phyloP scores from a whole-genome alignment of 441 rosid genomes.

The Bruguiera hainesii region DNA sequence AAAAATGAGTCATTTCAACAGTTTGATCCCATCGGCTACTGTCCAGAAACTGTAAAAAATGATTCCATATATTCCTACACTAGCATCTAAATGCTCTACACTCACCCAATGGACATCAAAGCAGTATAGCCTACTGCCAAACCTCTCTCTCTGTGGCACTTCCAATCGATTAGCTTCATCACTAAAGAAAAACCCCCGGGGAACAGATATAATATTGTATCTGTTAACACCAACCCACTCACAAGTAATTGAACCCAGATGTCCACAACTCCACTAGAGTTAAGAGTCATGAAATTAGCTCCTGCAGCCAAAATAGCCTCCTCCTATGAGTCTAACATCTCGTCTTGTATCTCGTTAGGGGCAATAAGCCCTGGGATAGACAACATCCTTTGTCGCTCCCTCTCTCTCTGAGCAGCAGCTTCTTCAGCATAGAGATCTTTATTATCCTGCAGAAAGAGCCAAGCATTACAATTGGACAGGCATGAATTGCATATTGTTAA shows the following conservation, averaged over 20 bases:
- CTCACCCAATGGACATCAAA: slow-evolving; percentile 24
- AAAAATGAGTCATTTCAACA: slow-evolving; percentile 43
- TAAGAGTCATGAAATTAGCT: slow-evolving; percentile 33
- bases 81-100: slow-evolving; percentile 54
- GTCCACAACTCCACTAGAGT: slow-evolving; percentile 25
- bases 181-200: slow-evolving; percentile 17
- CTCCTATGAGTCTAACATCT: slow-evolving; percentile 87
- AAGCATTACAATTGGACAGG: background rate
- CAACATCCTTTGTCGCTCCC: slow-evolving; percentile 94
- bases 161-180: slow-evolving; percentile 23
- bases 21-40: slow-evolving; percentile 20
- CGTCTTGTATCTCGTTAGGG: slow-evolving; percentile 97
- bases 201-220: slow-evolving; percentile 24
- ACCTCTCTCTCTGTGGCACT: slow-evolving; percentile 18
- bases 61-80: slow-evolving; percentile 41
- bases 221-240: slow-evolving; percentile 29
- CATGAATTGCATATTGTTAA: background rate
- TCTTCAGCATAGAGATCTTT: slow-evolving; percentile 98
- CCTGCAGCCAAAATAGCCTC: slow-evolving; percentile 18
- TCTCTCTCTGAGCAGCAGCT: slow-evolving; percentile 88
- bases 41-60: slow-evolving; percentile 27
- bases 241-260: slow-evolving; percentile 19
- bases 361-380: slow-evolving; percentile 97
- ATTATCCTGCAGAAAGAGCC: slow-evolving; percentile 62
- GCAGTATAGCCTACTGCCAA: slow-evolving; percentile 23